Base-by-base conservation (phyloP, 768 basidiomycete genomes). In the Collybia sp. region DNA sequence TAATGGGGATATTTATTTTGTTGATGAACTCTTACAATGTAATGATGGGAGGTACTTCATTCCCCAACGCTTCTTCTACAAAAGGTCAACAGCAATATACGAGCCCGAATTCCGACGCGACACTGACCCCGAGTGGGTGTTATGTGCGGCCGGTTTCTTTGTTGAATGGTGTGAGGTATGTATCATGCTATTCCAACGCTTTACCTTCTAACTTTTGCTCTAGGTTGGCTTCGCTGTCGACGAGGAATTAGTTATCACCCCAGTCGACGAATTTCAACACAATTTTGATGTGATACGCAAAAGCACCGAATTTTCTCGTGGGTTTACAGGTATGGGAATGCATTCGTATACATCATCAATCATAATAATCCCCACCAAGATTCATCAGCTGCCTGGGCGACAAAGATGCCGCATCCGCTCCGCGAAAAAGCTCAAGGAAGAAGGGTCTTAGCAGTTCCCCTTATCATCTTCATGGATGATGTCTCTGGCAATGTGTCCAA, bases 401-500 rank as follows among this genome's bases (percentile, higher is more conserved):
- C n/a, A n/a, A 34, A 15, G 6, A 52, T 52, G 51, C 51, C 51
- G 33, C 46, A 46, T 34, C 44, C 44, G 1, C 40, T 46, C 40
- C 46, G 45, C 18, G 46, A 48, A 16, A 43, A 41, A 1, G 53
- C 52, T 4, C 38, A 52, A 11, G 50, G 51, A 13, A 34, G 43
- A 5, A 43, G 43, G 16, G 38, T 59, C 2, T 52, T 53, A 17
- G 48, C 49, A 1, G 42, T 49, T n/a, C 55, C 50, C n/a, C 15
- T 61, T n/a, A 48, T 44, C 9, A 19, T 58, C n/a, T 62, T 52
- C 40, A 48, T 48, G 3, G 59, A 62, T 40, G 62, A 64, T 32
- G 53, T 59, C 0, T 64, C 59, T 0, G 62, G 58, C 0, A 64
- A 63, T 36, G 32, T 48, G 11, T 59, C 54, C 2, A 62, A 62